phyloP scores from a whole-genome alignment of 2,329 filamentous ascomycete species.

The Juglanconis oblonga region DNA sequence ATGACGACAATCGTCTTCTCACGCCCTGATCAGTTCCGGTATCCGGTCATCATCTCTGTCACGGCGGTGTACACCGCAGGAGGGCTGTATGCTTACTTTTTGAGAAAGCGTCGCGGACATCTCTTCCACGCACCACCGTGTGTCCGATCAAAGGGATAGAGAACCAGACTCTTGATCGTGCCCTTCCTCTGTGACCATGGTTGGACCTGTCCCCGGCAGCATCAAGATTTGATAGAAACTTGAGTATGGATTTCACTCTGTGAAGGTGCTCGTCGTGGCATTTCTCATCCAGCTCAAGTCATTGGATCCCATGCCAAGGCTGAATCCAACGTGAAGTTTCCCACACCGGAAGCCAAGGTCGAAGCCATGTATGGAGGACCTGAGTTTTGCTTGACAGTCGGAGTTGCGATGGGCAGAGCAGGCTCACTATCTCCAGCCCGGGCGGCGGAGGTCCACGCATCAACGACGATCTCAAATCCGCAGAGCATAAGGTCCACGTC shows the following conservation, averaged over 20 bases:
- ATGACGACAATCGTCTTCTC: constrained; percentile 63
- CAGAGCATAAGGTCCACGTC: not conserved
- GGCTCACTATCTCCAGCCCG: too few species aligned
- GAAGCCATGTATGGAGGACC: too few species aligned
- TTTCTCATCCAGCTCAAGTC: not conserved
- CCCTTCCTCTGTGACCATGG: not conserved
- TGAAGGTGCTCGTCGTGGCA: too few species aligned
- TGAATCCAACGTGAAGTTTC: too few species aligned
- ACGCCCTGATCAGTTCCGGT: constrained; percentile 61
- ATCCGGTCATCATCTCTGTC: constrained; percentile 58
- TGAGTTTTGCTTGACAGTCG: not conserved
- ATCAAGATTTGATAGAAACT: too few species aligned
- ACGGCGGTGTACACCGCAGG: constrained; percentile 48
- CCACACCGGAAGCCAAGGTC: too few species aligned
- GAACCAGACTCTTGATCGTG: not conserved
- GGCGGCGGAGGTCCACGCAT: not conserved
- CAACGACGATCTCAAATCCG: not conserved
- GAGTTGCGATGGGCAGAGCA: not conserved
- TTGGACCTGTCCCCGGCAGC: too few species aligned
- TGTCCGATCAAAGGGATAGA: constrained; percentile 9
- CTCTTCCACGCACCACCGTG: constrained; percentile 46
- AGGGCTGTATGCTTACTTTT: constrained; percentile 53
- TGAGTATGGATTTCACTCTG: too few species aligned
- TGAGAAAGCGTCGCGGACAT: constrained; percentile 57
- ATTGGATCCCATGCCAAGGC: not conserved